phyloP scores from a whole-genome alignment of 495 filamentous ascomycete genomes.

The Penicillium ochrochloron region DNA sequence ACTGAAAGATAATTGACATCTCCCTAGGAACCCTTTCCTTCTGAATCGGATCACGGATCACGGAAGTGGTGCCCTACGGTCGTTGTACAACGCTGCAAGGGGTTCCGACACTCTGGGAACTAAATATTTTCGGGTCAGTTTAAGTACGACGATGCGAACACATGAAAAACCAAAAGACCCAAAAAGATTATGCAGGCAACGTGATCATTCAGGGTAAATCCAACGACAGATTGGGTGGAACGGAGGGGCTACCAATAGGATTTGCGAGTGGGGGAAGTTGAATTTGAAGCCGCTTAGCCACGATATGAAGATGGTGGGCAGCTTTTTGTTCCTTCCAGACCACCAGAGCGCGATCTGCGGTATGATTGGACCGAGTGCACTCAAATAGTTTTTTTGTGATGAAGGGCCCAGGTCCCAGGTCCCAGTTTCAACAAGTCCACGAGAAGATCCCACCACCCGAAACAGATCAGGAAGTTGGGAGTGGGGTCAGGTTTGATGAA shows the following conservation, averaged over 20 bases:
- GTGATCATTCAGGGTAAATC: conserved; percentile 11
- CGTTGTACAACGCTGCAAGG: conserved; percentile 22
- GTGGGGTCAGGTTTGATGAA: background rate
- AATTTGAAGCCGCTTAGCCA: conserved; percentile 2
- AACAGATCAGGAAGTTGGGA: background rate
- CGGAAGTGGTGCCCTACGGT: background rate
- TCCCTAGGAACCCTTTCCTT: conserved; percentile 12
- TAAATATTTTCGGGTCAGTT: conserved; percentile 16
- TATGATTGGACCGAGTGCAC: conserved; percentile 11
- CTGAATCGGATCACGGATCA: conserved; percentile 7
- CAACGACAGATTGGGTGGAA: background rate
- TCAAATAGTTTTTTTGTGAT: conserved; percentile 11
- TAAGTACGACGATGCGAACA: conserved; percentile 24
- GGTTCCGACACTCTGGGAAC: conserved; percentile 22
- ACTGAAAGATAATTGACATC: conserved; percentile 18
- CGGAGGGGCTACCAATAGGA: background rate
- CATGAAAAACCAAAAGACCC: conserved; percentile 3
- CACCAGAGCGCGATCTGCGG: background rate
- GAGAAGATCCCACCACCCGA: conserved; percentile 10
- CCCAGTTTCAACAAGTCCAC: background rate
- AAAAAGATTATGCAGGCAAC: conserved; percentile 5
- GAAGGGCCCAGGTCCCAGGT: conserved; percentile 1
- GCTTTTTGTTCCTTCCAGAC: conserved; percentile 8
- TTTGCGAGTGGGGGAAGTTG: background rate
- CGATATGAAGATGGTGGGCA: conserved; percentile 3